Evolutionary conservation across 345 rosid genomes (phyloP), one percentile per base, ranked within the genome.

Genomic region (Clausena lansium): DNA sequence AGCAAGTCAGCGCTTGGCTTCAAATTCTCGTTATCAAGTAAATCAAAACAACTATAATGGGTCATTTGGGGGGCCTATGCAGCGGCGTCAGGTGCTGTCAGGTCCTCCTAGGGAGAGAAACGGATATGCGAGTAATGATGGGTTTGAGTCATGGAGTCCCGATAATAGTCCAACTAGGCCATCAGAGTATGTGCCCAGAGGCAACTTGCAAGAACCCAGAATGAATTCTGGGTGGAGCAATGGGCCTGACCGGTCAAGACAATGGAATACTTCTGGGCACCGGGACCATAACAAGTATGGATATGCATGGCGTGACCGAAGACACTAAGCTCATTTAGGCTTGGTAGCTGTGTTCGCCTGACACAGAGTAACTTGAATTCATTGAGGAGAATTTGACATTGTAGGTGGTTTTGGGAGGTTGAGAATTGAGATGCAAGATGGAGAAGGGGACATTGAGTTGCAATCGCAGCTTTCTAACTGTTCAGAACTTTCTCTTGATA

Each of bases 81-180:
- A 75, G 82, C 87, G 76, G 82, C 76, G 75, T 73, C 86, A 81
- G 75, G 33, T 80, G 63, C 75, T 59, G 70, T 75, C 87, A 59
- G 87, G 80, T 71, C 84, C 76, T 70, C 78, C 33, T 20, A 28
- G 79, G 77, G 86, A 82, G 52, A 87, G 87, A 79, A 89, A 86
- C 67, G 82, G 73, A 78, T 69, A 75, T 76, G 79, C 27, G 6
- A 75, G 82, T 20, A 71, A 80, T 75, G 85, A 80, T n/a, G 97
- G 86, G 28, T 93, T 79, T 58, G 97, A 93, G 79, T 93, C 98
- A 3, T 93, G 97, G 97, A 91, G 97, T 84, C 97, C 94, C 0
- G 98, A 94, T 55, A 80, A 88, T 77, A 94, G 97, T 78, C 97
- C 91, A 47, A 82, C 69, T 54, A 90, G 91, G 79, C 78, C 82